phyloP scores from a whole-genome alignment of 495 filamentous ascomycete species.

The Acidomyces sp. region DNA sequence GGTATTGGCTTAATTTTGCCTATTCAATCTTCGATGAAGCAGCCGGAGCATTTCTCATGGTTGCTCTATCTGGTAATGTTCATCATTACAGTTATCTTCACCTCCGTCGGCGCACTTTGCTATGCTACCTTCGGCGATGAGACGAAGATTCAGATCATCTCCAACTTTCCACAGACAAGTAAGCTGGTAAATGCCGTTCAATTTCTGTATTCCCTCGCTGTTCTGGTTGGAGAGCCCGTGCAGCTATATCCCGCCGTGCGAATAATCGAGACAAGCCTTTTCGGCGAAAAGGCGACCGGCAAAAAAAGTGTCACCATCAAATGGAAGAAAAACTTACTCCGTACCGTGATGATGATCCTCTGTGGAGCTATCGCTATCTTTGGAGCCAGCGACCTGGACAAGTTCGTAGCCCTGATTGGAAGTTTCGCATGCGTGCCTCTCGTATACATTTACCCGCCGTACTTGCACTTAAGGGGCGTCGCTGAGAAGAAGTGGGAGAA shows the following conservation, averaged over 20 bases:
- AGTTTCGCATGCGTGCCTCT: constrained; percentile 44
- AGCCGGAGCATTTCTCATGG: constrained; percentile 44
- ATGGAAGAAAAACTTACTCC: constrained; percentile 54
- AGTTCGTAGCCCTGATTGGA: constrained; percentile 51
- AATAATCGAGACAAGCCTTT: constrained; percentile 42
- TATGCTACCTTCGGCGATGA: constrained; percentile 49
- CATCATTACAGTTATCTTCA: constrained; percentile 50
- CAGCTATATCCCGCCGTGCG: constrained; percentile 52
- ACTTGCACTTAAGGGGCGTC: constrained; percentile 77
- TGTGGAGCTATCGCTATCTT: constrained; percentile 40
- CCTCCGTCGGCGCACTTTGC: constrained; percentile 48
- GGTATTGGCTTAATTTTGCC: constrained; percentile 54
- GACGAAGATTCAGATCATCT: constrained; percentile 50
- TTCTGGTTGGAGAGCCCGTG: constrained; percentile 48
- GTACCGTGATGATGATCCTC: constrained; percentile 34
- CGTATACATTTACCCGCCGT: constrained; percentile 44
- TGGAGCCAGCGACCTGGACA: constrained; percentile 48
- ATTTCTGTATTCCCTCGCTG: constrained; percentile 50
- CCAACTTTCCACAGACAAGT: constrained; percentile 48
- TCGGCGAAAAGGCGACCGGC: constrained; percentile 40
- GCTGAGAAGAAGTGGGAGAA: constrained; percentile 49
- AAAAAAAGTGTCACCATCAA: constrained; percentile 41
- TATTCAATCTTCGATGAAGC: constrained; percentile 49
- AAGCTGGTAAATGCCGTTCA: constrained; percentile 53
- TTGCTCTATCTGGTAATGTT: constrained; percentile 47